Evolutionary conservation across 345 rosid genomes (phyloP).

Genomic region (Theobroma cacao): DNA sequence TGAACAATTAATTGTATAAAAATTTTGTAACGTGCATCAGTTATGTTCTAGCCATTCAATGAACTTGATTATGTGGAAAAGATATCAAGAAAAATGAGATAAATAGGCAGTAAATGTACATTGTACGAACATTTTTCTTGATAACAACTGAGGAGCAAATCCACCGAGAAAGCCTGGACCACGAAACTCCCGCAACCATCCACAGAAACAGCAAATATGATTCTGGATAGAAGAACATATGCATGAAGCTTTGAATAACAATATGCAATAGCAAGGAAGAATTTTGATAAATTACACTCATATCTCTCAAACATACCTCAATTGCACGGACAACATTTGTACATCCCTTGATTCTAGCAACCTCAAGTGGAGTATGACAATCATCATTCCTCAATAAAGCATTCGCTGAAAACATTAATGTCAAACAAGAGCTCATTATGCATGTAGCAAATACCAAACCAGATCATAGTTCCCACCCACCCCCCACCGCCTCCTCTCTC

Average conservation of each 20-base stretch:
- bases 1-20: not conserved
- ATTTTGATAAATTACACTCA: not conserved
- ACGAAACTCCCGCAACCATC: constrained; percentile 47
- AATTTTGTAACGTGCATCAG: constrained; percentile 1
- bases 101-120: not conserved
- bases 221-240: constrained; percentile 23
- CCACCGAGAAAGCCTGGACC: constrained; percentile 56
- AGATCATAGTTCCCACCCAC: not conserved
- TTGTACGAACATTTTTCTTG: constrained; percentile 42
- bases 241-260: constrained; percentile 7
- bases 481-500: not conserved
- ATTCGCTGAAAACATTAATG: constrained; percentile 39
- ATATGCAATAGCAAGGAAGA: not conserved
- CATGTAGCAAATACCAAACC: not conserved
- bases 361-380: constrained; percentile 48
- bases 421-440: constrained; percentile 12
- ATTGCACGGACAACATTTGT: constrained; percentile 39
- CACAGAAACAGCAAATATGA: constrained; percentile 48
- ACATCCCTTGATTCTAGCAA: constrained; percentile 46
- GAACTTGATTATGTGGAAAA: not conserved
- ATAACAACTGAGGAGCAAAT: constrained; percentile 39
- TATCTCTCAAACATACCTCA: constrained; percentile 36
- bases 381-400: constrained; percentile 50
- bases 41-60: not conserved
- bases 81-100: not conserved